Evolutionary conservation across 1,284 basidiomycete species (phyloP).

Genomic region (Cryptococcus floricola): DNA sequence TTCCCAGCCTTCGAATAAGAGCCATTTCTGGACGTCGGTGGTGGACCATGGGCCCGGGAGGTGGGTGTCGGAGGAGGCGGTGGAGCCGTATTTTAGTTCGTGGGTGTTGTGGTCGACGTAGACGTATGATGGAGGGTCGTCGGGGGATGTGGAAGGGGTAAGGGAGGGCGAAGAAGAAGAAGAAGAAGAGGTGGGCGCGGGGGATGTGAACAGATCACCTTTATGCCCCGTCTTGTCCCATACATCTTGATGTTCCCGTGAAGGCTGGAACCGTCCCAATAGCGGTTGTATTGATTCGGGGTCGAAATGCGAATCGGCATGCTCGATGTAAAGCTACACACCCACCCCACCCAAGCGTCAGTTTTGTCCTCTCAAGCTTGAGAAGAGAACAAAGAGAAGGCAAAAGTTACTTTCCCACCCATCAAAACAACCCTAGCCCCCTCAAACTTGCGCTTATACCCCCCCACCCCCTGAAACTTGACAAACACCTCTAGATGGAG

Average conservation of each 20-base stretch:
- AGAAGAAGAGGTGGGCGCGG: slow-evolving; percentile 1
- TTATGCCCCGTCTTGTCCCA: slow-evolving; percentile 15
- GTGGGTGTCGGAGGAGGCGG: not conserved
- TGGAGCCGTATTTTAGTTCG: slow-evolving; percentile 4
- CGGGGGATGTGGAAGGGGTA: slow-evolving; percentile 7
- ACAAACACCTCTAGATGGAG: slow-evolving; percentile 12
- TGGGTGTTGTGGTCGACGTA: slow-evolving; percentile 6
- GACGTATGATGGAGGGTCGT: not conserved
- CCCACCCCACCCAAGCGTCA: not conserved
- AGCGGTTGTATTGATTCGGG: slow-evolving; percentile 9
- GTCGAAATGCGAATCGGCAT: slow-evolving; percentile 7
- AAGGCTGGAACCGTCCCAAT: slow-evolving; percentile 13
- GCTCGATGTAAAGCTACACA: slow-evolving; percentile 14
- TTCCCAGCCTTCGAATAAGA: slow-evolving; percentile 13
- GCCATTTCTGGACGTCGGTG: slow-evolving; percentile 3
- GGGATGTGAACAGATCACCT: slow-evolving; percentile 17
- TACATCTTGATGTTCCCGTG: slow-evolving; percentile 10
- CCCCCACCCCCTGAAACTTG: slow-evolving; percentile 5
- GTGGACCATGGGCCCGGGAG: slow-evolving; percentile 6
- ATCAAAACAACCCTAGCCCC: slow-evolving; percentile 15
- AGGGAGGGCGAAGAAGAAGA: not conserved
- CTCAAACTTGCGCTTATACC: slow-evolving; percentile 14
- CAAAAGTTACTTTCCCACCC: slow-evolving; percentile 14
- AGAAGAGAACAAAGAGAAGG: no score
- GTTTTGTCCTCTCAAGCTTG: not conserved